Evolutionary conservation across 23 red algal genomes (phyloP).

Genomic region (Cyanidiococcus yangmingshanensis): DNA sequence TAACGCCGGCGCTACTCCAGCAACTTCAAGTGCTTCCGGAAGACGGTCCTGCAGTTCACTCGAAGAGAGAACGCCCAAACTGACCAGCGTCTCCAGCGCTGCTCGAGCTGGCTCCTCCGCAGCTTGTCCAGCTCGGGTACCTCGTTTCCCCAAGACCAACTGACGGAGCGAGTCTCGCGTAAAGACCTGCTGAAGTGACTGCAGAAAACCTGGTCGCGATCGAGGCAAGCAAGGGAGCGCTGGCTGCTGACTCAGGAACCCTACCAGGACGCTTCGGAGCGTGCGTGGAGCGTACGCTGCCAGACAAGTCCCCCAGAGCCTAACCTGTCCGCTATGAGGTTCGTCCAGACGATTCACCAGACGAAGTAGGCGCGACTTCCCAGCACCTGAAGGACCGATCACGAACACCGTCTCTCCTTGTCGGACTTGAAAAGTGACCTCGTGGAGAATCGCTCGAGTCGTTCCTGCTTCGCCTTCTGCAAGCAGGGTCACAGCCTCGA

Average conservation of each 20-base stretch:
- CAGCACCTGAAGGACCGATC: slow-evolving; percentile 26
- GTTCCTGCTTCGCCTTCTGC: not conserved
- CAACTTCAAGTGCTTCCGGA: not conserved
- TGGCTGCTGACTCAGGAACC: not conserved
- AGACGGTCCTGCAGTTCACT: not conserved
- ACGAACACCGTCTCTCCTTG: slow-evolving; percentile 20
- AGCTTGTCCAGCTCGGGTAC: not conserved
- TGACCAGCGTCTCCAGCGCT: slow-evolving; percentile 10
- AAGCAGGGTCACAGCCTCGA: not conserved
- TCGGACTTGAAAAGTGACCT: not conserved
- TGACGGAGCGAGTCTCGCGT: not conserved
- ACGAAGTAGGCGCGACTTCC: slow-evolving; percentile 23
- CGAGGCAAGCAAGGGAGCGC: not conserved
- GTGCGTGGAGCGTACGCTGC: not conserved
- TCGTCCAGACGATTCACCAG: slow-evolving; percentile 25
- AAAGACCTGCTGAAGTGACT: not conserved
- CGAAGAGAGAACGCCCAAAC: not conserved
- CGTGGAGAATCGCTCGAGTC: slow-evolving; percentile 7
- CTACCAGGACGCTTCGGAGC: not conserved
- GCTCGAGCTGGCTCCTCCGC: not conserved
- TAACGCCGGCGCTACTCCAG: not conserved
- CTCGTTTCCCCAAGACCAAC: not conserved
- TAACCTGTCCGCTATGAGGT: not conserved
- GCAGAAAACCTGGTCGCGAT: not conserved
- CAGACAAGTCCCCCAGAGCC: slow-evolving; percentile 1